Conservation (phyloP, 768 basidiomycete species). For the Kwoniella bestiolae region DNA sequence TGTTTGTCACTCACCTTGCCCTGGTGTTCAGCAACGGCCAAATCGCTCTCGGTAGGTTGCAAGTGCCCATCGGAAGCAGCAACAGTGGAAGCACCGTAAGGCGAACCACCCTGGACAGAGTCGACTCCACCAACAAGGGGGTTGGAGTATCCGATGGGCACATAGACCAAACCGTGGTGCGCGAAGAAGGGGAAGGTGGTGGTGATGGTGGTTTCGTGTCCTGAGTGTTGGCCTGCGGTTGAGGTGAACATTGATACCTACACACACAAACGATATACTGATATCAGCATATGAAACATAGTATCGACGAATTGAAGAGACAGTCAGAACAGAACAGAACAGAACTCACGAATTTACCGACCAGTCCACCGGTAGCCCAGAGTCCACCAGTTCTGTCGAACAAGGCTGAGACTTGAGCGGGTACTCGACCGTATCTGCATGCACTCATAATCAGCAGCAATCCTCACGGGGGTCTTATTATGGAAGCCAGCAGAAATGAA, state of each 20-base stretch:
- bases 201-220: slow-evolving; percentile 64
- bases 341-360: slow-evolving; percentile 65
- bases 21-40: slow-evolving; percentile 40
- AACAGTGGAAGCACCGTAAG: slow-evolving; percentile 70
- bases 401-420: slow-evolving; percentile 54
- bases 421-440: slow-evolving; percentile 60
- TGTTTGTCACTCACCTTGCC: slow-evolving; percentile 35
- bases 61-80: slow-evolving; percentile 52
- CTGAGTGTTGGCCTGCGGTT: slow-evolving; percentile 74
- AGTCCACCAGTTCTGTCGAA: slow-evolving; percentile 70
- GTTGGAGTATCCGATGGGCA: slow-evolving; percentile 67
- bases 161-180: slow-evolving; percentile 61
- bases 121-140: slow-evolving; percentile 58
- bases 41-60: slow-evolving; percentile 34
- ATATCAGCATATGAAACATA: background rate
- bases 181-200: slow-evolving; percentile 64
- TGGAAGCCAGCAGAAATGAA: background rate
- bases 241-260: slow-evolving; percentile 67
- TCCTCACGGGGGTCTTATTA: background rate
- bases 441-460: background rate
- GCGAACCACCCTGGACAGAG: slow-evolving; percentile 63
- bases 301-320: background rate
- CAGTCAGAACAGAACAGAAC: background rate
- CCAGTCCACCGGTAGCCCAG: slow-evolving; percentile 61
- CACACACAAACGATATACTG: background rate